Percentiles rank a stretch among this genome's conserved stretches.
phyloP scores from a whole-genome alignment of 768 basidiomycete genomes.

The Tricholoma matsutake region DNA sequence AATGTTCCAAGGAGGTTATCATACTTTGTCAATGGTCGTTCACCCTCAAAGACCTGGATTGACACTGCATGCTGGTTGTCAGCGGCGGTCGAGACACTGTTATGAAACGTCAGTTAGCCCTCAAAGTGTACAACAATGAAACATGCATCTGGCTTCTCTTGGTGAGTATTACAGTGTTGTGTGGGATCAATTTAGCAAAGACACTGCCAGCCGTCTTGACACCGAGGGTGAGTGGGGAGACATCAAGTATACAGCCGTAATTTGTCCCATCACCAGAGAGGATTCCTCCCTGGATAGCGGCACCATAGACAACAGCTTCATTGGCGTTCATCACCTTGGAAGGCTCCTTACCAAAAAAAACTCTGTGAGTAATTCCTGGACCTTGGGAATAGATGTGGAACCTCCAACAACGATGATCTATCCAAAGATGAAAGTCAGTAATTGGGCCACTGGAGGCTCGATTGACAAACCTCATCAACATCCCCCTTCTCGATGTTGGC shows the following conservation, averaged over 20 bases:
- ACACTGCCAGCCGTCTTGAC: conserved; percentile 68
- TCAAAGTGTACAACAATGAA: background rate
- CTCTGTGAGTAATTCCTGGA: conserved; percentile 62
- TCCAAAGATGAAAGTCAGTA: no score
- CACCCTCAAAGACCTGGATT: conserved; percentile 89
- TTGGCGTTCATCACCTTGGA: conserved; percentile 69
- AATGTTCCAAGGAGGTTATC: conserved; percentile 91
- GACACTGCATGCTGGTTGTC: conserved; percentile 89
- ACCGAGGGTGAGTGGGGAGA: conserved; percentile 52
- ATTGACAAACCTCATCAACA: no score
- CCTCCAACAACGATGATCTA: no score
- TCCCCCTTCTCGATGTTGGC: no score
- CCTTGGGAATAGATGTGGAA: conserved; percentile 69
- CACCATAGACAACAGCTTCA: conserved; percentile 76
- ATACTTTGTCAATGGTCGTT: conserved; percentile 85
- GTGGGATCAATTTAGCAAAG: conserved; percentile 51
- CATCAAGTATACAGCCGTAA: conserved; percentile 51
- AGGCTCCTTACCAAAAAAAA: conserved; percentile 69
- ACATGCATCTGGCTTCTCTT: conserved; percentile 41
- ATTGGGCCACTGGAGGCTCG: no score
- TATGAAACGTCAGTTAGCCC: background rate
- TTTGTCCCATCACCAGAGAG: conserved; percentile 56
- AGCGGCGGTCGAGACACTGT: conserved; percentile 78
- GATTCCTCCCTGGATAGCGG: no score
- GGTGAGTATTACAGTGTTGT: conserved; percentile 49